Evolutionary conservation across 331 rosid genomes (phyloP).

Genomic region (Prunus yedoensis): DNA sequence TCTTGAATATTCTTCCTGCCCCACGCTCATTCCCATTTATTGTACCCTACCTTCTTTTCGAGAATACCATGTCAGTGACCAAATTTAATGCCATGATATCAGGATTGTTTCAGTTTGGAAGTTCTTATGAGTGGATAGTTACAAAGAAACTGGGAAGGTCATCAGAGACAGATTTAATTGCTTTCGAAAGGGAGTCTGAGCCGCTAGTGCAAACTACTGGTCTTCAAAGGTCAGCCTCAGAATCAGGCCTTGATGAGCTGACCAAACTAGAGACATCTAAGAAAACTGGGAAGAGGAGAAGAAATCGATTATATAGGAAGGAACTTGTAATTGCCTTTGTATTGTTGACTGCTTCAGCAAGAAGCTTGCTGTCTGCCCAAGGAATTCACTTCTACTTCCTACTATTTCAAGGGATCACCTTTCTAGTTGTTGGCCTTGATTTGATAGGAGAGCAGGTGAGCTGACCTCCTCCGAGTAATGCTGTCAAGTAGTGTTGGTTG

Average conservation of each 20-base stretch:
- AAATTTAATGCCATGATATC: conserved; percentile 99
- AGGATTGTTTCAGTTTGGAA: conserved; percentile 83
- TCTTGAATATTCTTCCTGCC: conserved; percentile 81
- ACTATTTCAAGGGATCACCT: conserved; percentile 91
- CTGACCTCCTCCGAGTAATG: conserved; percentile 31
- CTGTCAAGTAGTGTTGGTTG: conserved; percentile 22
- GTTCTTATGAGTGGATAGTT: conserved; percentile 96
- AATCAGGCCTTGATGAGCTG: conserved; percentile 79
- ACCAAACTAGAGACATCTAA: conserved; percentile 66
- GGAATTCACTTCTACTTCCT: conserved; percentile 99
- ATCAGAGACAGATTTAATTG: conserved; percentile 80
- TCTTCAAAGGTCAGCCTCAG: conserved; percentile 79
- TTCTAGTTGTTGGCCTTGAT: conserved; percentile 94
- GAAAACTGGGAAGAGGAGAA: conserved; percentile 61
- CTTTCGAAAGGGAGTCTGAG: conserved; percentile 65
- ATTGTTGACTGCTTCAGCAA: conserved; percentile 78
- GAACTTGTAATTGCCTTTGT: conserved; percentile 91
- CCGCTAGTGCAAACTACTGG: conserved; percentile 50
- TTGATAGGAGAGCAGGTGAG: conserved; percentile 98
- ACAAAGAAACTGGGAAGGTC: conserved; percentile 96
- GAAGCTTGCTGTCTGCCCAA: conserved; percentile 96
- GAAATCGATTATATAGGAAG: conserved; percentile 81
- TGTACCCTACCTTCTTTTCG: conserved; percentile 93
- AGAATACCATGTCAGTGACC: conserved; percentile 97
- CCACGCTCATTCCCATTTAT: conserved; percentile 86